Conservation (phyloP, 345 rosid genomes). For the Citrus sp. region DNA sequence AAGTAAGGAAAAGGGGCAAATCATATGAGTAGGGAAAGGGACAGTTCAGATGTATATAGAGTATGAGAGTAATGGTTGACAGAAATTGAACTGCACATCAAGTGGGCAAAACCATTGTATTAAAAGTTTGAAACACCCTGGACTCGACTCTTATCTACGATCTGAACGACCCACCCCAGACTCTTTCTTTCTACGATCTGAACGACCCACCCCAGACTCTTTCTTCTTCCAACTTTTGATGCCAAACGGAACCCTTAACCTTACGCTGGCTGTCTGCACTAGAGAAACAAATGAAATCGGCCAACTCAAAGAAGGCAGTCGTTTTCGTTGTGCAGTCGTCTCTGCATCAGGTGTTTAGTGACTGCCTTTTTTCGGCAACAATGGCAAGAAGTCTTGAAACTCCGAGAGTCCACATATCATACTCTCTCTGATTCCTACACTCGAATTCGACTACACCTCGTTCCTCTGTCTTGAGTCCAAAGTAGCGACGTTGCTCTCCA, state of each 20-base stretch:
- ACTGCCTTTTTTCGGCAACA: conserved; percentile 46
- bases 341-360: background rate
- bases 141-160: too few relatives aligned
- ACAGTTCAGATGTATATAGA: background rate
- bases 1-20: too few relatives aligned
- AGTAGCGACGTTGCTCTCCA: conserved; percentile 68
- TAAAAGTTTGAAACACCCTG: too few relatives aligned
- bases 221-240: too few relatives aligned
- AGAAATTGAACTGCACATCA: background rate
- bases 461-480: conserved; percentile 64
- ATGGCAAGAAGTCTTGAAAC: conserved; percentile 59
- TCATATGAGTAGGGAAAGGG: background rate
- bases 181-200: too few relatives aligned
- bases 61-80: background rate
- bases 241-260: background rate
- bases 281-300: background rate
- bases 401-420: conserved; percentile 81
- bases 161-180: too few relatives aligned
- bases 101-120: background rate
- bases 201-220: too few relatives aligned
- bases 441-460: conserved; percentile 77
- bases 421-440: conserved; percentile 73
- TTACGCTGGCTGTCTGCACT: background rate
- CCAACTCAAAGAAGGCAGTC: background rate
- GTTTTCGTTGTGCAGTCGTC: background rate